A percentile compares a stretch with the other conserved stretches of the same genome.
These are phyloP conservation scores for Ceratocystis cacaofunesta DNA, from an alignment of 2,329 filamentous ascomycete genomes.

Conservation along the genomic window DNA sequence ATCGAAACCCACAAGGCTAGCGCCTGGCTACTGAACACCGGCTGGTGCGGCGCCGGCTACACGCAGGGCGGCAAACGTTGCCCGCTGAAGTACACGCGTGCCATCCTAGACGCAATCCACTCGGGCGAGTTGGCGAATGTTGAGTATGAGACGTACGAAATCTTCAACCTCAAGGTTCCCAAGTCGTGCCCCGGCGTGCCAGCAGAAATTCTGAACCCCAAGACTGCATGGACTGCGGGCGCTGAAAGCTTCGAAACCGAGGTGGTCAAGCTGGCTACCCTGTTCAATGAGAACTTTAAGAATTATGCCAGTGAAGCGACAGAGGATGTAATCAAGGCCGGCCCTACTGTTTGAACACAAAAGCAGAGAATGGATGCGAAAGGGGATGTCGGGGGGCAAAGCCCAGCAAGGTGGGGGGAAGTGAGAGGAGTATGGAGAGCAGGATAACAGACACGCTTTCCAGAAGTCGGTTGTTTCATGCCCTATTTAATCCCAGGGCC, in stretches of 20 bases:
- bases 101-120: slow-evolving; percentile 94
- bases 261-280: slow-evolving; percentile 73
- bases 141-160: slow-evolving; percentile 87
- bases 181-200: slow-evolving; percentile 82
- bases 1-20: slow-evolving; percentile 90
- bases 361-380: not conserved
- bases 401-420: not conserved
- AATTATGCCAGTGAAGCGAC: slow-evolving; percentile 83
- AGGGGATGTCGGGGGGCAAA: not conserved
- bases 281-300: slow-evolving; percentile 96
- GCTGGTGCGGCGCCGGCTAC: slow-evolving; percentile 86
- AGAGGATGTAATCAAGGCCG: slow-evolving; percentile 58
- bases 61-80: slow-evolving; percentile 90
- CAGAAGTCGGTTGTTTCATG: not conserved
- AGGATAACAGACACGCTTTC: slow-evolving; percentile 2
- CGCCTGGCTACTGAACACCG: slow-evolving; percentile 96
- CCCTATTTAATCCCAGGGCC: not conserved
- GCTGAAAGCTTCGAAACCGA: slow-evolving; percentile 69
- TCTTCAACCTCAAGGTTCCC: slow-evolving; percentile 95
- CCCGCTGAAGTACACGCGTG: slow-evolving; percentile 95
- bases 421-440: not conserved
- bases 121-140: slow-evolving; percentile 83
- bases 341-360: slow-evolving; percentile 26
- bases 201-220: slow-evolving; percentile 83
- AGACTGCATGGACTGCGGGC: slow-evolving; percentile 78